Evolutionary conservation across 805 yeast species (phyloP).

Genomic region (Ogataea paraovalis): DNA sequence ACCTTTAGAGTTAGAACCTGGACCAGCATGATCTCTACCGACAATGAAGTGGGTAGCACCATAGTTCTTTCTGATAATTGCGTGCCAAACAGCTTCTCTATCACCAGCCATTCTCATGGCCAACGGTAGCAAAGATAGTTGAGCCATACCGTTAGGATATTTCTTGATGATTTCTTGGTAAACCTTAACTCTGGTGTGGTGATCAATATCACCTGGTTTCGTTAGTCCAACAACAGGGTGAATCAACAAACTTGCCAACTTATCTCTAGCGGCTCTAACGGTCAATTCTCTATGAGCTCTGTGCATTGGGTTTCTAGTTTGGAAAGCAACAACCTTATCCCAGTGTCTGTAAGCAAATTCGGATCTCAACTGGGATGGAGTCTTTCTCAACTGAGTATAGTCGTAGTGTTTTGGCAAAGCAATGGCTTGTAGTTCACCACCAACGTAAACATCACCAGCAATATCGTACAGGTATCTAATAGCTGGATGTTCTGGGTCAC

Average conservation of each 20-base stretch:
- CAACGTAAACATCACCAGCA: slow-evolving; percentile 82
- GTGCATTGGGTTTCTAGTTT: slow-evolving; percentile 98
- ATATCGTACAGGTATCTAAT: slow-evolving; percentile 63
- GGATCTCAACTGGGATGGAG: slow-evolving; percentile 84
- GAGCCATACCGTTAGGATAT: slow-evolving; percentile 92
- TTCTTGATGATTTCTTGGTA: slow-evolving; percentile 89
- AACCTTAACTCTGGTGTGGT: slow-evolving; percentile 94
- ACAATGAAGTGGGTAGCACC: slow-evolving; percentile 97
- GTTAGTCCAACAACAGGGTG: slow-evolving; percentile 98
- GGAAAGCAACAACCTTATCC: slow-evolving; percentile 92
- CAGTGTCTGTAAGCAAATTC: slow-evolving; percentile 81
- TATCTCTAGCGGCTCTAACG: slow-evolving; percentile 92
- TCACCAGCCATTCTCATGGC: slow-evolving; percentile 99
- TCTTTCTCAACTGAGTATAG: slow-evolving; percentile 79
- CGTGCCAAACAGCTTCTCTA: slow-evolving; percentile 98
- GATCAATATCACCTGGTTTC: slow-evolving; percentile 97
- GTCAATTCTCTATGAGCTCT: slow-evolving; percentile 96
- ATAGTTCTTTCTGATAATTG: slow-evolving; percentile 90
- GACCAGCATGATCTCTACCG: slow-evolving; percentile 98
- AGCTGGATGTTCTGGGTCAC: slow-evolving; percentile 97
- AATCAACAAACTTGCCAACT: slow-evolving; percentile 80
- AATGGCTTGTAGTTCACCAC: slow-evolving; percentile 84
- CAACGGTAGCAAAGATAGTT: slow-evolving; percentile 79
- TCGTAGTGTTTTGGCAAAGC: slow-evolving; percentile 85
- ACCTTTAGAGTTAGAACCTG: slow-evolving; percentile 83